phyloP scores from a whole-genome alignment of 192 early-diverging fungal genomes.

The Coemansia sp. region DNA sequence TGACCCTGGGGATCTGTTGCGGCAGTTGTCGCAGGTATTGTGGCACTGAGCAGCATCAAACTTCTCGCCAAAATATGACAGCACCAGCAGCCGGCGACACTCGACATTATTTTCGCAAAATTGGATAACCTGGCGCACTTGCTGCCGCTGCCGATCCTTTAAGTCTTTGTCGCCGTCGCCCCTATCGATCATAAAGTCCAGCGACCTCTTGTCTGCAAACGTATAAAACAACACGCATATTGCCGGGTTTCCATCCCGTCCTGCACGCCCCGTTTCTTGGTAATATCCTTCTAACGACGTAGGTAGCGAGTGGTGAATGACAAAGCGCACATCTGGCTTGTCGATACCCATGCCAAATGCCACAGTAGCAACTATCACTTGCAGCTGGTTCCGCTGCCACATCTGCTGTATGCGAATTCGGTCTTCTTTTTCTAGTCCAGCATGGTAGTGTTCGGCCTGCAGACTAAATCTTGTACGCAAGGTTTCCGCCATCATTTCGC shows the following conservation, averaged over 20 bases:
- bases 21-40: slow-evolving; percentile 88
- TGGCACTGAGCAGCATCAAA: slow-evolving; percentile 67
- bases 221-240: slow-evolving; percentile 83
- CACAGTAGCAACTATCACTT: slow-evolving; percentile 92
- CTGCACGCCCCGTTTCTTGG: slow-evolving; percentile 94
- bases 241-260: slow-evolving; percentile 84
- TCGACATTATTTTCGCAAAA: slow-evolving; percentile 87
- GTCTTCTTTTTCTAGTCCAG: slow-evolving; percentile 78
- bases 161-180: slow-evolving; percentile 79
- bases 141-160: slow-evolving; percentile 71
- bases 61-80: slow-evolving; percentile 87
- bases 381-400: slow-evolving; percentile 72
- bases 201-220: slow-evolving; percentile 68
- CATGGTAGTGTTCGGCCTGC: slow-evolving; percentile 80
- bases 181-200: slow-evolving; percentile 75
- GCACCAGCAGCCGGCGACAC: slow-evolving; percentile 83
- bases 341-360: slow-evolving; percentile 99
- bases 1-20: slow-evolving; percentile 16
- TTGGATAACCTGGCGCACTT: slow-evolving; percentile 63
- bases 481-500: slow-evolving; percentile 76
- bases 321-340: slow-evolving; percentile 93
- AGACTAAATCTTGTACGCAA: slow-evolving; percentile 62
- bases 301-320: slow-evolving; percentile 89
- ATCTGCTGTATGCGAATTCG: slow-evolving; percentile 70
- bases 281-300: slow-evolving; percentile 93